Conservation (phyloP, 2,329 filamentous ascomycete genomes). For the Sordariomycetes sp. region DNA sequence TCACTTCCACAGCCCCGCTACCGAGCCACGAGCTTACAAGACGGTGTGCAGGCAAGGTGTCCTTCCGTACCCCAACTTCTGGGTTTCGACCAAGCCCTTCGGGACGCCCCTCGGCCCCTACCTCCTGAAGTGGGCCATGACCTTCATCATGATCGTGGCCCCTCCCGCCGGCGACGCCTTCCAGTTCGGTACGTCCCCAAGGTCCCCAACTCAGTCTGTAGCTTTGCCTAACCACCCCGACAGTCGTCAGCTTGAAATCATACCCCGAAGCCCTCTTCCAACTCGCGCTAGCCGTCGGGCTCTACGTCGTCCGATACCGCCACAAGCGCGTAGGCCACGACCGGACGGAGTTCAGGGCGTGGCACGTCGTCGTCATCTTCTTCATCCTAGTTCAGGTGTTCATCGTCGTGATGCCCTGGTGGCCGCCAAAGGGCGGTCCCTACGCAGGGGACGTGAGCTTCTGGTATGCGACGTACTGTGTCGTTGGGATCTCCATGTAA, state of each 20-base stretch:
- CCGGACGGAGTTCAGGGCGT: conserved; percentile 39
- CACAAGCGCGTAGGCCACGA: conserved; percentile 35
- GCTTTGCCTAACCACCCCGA: conserved; percentile 12
- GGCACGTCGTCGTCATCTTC: conserved; percentile 44
- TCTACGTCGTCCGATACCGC: conserved; percentile 42
- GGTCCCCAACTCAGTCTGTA: neutral
- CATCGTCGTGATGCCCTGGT: conserved; percentile 59
- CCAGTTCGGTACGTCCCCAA: conserved; percentile 32
- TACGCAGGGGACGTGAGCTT: conserved; percentile 56
- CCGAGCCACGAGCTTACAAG: neutral
- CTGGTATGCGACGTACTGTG: conserved; percentile 59
- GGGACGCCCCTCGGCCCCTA: conserved; percentile 50
- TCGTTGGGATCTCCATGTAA: conserved; percentile 50
- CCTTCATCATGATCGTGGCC: conserved; percentile 44
- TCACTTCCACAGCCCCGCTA: too few relatives aligned
- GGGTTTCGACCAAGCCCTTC: conserved; percentile 50
- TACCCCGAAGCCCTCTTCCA: conserved; percentile 48
- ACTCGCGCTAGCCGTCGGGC: conserved; percentile 39
- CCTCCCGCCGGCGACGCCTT: conserved; percentile 52
- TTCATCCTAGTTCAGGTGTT: conserved; percentile 46
- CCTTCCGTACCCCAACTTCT: conserved; percentile 44
- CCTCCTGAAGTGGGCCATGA: conserved; percentile 40
- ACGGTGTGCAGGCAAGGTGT: conserved; percentile 35
- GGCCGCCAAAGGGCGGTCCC: conserved; percentile 45
- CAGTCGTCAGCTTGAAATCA: conserved; percentile 42